Percentiles rank a stretch among this genome's conserved stretches.
phyloP scores from a whole-genome alignment of 1,284 basidiomycete genomes.

The Leccinum subatratum region DNA sequence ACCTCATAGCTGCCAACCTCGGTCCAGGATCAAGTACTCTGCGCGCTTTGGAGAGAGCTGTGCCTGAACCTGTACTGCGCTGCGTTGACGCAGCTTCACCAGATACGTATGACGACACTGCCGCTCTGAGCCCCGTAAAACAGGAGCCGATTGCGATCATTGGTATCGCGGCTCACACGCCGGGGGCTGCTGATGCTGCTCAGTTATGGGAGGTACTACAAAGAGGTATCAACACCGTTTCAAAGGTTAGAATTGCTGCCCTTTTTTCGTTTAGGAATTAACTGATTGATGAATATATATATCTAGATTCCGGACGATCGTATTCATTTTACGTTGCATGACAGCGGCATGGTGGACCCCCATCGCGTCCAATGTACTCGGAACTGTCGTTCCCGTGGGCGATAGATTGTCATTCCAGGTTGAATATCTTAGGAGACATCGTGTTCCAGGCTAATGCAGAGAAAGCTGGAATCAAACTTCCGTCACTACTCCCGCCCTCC shows the following conservation, averaged over 20 bases:
- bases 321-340: constrained; percentile 47
- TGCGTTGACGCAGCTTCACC: constrained; percentile 32
- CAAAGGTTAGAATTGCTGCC: constrained; percentile 42
- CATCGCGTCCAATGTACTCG: constrained; percentile 56
- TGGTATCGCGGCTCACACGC: constrained; percentile 65
- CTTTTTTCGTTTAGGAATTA: constrained; percentile 2
- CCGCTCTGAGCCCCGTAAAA: constrained; percentile 13
- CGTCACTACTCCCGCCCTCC: constrained; percentile 30
- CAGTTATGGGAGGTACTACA: constrained; percentile 59
- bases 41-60: constrained; percentile 37
- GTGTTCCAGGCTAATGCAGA: too few species aligned
- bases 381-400: constrained; percentile 47
- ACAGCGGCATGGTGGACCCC: constrained; percentile 37
- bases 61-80: constrained; percentile 27
- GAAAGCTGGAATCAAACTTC: too few species aligned
- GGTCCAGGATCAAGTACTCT: constrained; percentile 50
- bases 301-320: constrained; percentile 55
- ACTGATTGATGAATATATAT: constrained; percentile 5
- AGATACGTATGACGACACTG: constrained; percentile 9
- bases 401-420: constrained; percentile 45
- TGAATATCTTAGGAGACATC: constrained; percentile 44
- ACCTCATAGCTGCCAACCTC: constrained; percentile 46
- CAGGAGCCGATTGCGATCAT: constrained; percentile 63
- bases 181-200: constrained; percentile 46
- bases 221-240: constrained; percentile 52